A percentile compares a stretch with the other conserved stretches of the same genome.
phyloP scores from a whole-genome alignment of 148 eudicot genomes.

The Arbutus unedo region DNA sequence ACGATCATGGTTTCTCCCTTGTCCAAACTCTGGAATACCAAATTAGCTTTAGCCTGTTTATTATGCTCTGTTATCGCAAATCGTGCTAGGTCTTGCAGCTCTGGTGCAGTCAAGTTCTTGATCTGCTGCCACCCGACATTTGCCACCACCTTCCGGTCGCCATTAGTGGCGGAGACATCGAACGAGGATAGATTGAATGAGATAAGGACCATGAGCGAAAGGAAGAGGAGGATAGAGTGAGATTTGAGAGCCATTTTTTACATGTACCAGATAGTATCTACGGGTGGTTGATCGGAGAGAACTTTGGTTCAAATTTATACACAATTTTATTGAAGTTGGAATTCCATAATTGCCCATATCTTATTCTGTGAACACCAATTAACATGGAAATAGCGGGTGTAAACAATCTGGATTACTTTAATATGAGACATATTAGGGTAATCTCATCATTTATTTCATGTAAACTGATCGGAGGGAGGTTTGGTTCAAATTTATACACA shows the following conservation, averaged over 20 bases:
- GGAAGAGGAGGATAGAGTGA: background rate
- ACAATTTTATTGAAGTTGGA: background rate
- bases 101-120: slow-evolving; percentile 25
- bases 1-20: slow-evolving; percentile 23
- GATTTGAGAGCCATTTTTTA: background rate
- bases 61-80: slow-evolving; percentile 37
- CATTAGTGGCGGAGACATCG: background rate
- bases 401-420: no score
- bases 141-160: background rate
- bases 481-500: background rate
- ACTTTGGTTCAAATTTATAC: background rate
- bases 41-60: slow-evolving; percentile 5
- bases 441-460: no score
- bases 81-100: slow-evolving; percentile 25
- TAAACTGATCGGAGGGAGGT: background rate
- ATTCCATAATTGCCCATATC: background rate
- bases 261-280: background rate
- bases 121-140: slow-evolving; percentile 20
- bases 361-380: no score
- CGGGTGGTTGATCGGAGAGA: background rate
- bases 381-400: no score
- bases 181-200: slow-evolving; percentile 8
- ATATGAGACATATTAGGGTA: no score
- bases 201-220: background rate
- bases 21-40: slow-evolving; percentile 18